These are phyloP conservation scores for Cutaneotrichosporon curvatum DNA, from an alignment of 1,284 basidiomycete genomes.

Conservation along the genomic window DNA sequence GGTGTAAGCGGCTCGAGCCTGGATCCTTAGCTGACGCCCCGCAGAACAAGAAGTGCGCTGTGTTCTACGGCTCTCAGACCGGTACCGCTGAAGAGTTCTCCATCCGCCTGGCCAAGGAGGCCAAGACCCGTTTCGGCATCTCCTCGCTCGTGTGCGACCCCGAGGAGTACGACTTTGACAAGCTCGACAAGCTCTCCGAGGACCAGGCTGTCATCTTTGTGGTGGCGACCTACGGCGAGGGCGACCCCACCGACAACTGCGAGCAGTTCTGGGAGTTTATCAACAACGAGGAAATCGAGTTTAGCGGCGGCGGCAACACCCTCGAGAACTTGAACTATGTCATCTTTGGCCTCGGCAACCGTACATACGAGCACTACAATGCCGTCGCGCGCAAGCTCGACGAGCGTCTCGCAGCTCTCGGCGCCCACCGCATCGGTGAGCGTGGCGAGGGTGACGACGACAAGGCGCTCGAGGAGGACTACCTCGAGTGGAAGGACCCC, in stretches of 20 bases:
- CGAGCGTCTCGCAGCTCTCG: conserved; percentile 64
- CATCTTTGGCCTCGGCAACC: conserved; percentile 90
- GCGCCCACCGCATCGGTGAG: conserved; percentile 78
- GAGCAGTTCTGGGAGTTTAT: conserved; percentile 89
- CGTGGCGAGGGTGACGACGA: conserved; percentile 97
- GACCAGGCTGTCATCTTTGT: conserved; percentile 79
- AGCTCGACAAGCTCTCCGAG: conserved; percentile 81
- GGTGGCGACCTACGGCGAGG: conserved; percentile 97
- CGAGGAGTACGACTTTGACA: conserved; percentile 96
- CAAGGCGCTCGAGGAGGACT: conserved; percentile 99
- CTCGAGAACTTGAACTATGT: conserved; percentile 90
- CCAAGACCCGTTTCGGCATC: conserved; percentile 86
- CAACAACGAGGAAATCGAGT: conserved; percentile 76
- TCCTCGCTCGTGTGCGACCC: conserved; percentile 90
- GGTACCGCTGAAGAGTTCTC: conserved; percentile 95
- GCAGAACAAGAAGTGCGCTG: conserved; percentile 87
- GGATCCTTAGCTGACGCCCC: no score
- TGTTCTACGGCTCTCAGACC: conserved; percentile 94
- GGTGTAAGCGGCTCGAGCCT: conserved; percentile 56
- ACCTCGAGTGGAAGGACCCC: conserved; percentile 97
- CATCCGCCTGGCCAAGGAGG: conserved; percentile 86
- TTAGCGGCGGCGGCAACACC: conserved; percentile 58
- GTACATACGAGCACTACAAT: conserved; percentile 94
- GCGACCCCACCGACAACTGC: conserved; percentile 98
- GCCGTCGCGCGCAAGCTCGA: conserved; percentile 78